Evolutionary conservation across 441 rosid species (phyloP), one percentile per base, ranked within the genome.

Genomic region (Pelargonium fulgidum): DNA sequence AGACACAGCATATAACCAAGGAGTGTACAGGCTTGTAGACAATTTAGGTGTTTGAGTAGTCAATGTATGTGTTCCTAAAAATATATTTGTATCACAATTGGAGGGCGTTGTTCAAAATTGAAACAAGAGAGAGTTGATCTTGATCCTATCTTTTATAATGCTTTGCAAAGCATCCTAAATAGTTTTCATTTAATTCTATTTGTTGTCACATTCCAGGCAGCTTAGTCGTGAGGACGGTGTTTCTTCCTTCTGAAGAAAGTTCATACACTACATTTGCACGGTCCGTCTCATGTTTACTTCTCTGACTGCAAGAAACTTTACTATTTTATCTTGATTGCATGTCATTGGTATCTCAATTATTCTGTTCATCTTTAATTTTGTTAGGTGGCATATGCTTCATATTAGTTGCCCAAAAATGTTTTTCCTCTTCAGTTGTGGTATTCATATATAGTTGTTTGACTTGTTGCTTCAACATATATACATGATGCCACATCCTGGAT

Each of bases 201-300:
- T 70, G 68, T 71, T 10, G 73, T 65, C 58, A 62, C 54, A 45
- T 50, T 48, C 64, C 86, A 93, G 99, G 96, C 77, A 89, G 97
- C 85, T 79, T 89, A 73, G 99, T 93, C 64, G 99, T 89, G 74
- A 85, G 96, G 74, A 52, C 91, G 88, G 89, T 94, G 76, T 87
- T 91, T 85, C 90, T 91, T 76, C 99, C 97, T 9, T 90, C 90
- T 54, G 96, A 94, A 84, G 99, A 94, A 82, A 94, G 97, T 81
- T 84, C 97, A 61, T 87, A 84, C 79, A 78, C 89, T 72, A 89
- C 90, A 72, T 94, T 90, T 86, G 97, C 99, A 86, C 89, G 93
- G 93, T 90, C 85, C 69, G 92, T 92, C 70, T 84, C 99, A 91
- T 96, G 99, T 91, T 85, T 75, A 82, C 73, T 71, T 83, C 92